Conservation (phyloP, 2,329 filamentous ascomycete species). For the Rhynchosporium graminicola region DNA sequence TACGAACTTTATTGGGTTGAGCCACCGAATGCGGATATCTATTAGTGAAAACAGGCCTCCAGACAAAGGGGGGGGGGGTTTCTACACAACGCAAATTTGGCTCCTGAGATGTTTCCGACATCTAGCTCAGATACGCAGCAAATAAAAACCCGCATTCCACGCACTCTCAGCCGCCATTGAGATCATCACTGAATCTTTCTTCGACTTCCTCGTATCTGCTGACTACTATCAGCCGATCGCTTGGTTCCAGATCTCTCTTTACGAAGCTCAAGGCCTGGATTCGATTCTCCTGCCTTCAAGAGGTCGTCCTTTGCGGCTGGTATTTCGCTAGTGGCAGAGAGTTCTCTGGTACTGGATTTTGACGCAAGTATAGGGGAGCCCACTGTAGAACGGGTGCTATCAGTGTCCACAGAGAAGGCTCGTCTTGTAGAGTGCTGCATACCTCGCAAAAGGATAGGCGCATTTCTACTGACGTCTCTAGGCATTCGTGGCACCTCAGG, state of each 20-base stretch:
- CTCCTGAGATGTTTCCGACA: not conserved
- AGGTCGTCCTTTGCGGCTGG: not conserved
- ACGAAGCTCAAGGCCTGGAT: not conserved
- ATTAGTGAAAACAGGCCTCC: too few relatives aligned
- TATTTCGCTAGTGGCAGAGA: not conserved
- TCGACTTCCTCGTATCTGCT: not conserved
- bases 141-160: not conserved
- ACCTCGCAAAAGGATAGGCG: not conserved
- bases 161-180: not conserved
- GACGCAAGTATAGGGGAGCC: not conserved
- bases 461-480: not conserved
- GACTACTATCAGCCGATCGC: not conserved
- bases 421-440: slow-evolving; percentile 5
- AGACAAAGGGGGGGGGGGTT: too few relatives aligned
- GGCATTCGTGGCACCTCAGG: not conserved
- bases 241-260: slow-evolving; percentile 3
- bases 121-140: not conserved
- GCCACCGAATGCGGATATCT: not conserved
- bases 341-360: not conserved
- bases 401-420: slow-evolving; percentile 1
- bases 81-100: too few relatives aligned
- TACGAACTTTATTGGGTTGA: not conserved
- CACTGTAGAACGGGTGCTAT: not conserved
- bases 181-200: slow-evolving; percentile 5
- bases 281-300: not conserved